Base-by-base conservation (phyloP, 306 rosid species). In the Begonia masoniana region DNA sequence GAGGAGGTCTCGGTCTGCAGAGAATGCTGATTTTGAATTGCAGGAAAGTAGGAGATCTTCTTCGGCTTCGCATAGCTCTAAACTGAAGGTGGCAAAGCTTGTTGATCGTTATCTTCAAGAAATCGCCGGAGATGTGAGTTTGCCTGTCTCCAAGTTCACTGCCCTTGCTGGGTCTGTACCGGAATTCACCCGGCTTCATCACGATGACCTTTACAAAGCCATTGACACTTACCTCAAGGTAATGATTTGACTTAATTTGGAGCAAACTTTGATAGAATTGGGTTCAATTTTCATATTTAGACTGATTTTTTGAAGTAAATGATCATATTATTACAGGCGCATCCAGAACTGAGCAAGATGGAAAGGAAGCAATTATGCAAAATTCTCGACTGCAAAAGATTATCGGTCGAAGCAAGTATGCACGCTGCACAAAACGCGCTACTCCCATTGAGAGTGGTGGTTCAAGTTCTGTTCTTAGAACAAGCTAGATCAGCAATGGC, bases 391-490 rank as follows among this genome's bases (percentile, higher is more conserved):
- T 91, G 99, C 64, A 94, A 86, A 64, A 91, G 86, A 68, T 87
- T 91, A 42, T 91, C 99, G 10, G 77, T 83, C 14, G 99, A 91
- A 74, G 99, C 99, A 1, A 83, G 99, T 63, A 74, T 79, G 88
- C 99, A 91, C 59, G 96, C 99, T 24, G 96, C 99, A 1, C 96
- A 86, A 63, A 91, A 91, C 36, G 99, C 86, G 74, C 78, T 96
- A 56, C 96, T 91, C 56, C 99, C 99, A 36, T 59, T 91, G 50
- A 80, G 97, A 56, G 82, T 91, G 21, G 97, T 91, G 2, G 92
- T 91, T 52, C 97, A 91, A 79, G 97, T 91, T 15, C 88, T 91
- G 42, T 91, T 85, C 71, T 85, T 88, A 0, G 94, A 91, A 58
- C 97, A 91, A 21, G 24, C 24, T 21, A 21, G 24, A 21, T 21